These are phyloP conservation scores for Geotrichum histeridarum DNA, from an alignment of 1,139 yeast genomes.

Conservation along the genomic window DNA sequence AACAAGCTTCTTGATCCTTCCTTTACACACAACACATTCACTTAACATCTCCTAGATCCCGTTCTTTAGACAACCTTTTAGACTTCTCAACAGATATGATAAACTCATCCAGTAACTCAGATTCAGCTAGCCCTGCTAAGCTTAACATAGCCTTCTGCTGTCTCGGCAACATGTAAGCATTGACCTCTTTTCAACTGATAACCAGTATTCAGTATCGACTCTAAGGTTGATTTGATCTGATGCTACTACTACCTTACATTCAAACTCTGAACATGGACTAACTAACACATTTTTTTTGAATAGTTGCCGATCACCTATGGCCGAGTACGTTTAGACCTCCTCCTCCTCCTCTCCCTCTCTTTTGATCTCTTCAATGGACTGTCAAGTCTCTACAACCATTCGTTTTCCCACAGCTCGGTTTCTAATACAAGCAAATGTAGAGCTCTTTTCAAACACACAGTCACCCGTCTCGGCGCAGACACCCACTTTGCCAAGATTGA, in stretches of 20 bases:
- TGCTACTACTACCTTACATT: neutral
- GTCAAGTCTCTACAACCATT: neutral
- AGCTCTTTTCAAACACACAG: constrained; percentile 72
- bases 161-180: constrained; percentile 76
- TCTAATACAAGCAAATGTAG: constrained; percentile 16
- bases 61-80: no score
- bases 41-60: no score
- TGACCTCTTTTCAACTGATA: neutral
- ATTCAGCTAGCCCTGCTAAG: no score
- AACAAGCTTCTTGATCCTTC: no score
- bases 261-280: neutral
- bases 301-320: constrained; percentile 96
- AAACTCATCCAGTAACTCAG: no score
- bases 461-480: constrained; percentile 44
- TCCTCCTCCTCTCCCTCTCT: no score
- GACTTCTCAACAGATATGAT: no score
- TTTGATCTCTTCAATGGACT: neutral
- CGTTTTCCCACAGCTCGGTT: neutral
- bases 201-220: no score
- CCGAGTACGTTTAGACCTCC: constrained; percentile 59
- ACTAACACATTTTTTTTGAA: constrained; percentile 11
- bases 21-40: no score
- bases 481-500: constrained; percentile 53
- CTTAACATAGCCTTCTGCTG: constrained; percentile 79
- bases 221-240: no score